phyloP scores from a whole-genome alignment of 2,329 filamentous ascomycete genomes.

The Epichloe baconii region DNA sequence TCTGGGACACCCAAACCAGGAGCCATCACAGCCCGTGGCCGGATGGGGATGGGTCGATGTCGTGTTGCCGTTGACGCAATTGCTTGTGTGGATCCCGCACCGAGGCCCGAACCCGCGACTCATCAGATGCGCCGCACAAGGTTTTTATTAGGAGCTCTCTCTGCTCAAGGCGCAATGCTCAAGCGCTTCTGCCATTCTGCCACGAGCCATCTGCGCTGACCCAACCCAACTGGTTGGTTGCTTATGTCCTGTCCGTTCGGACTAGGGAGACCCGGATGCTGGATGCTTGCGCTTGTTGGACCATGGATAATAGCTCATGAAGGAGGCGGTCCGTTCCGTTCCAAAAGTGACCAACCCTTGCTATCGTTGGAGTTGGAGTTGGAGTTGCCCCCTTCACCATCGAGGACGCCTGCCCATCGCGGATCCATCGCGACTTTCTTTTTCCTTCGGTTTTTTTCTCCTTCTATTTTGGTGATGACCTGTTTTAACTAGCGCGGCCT shows the following conservation, averaged over 20 bases:
- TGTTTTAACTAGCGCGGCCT: not conserved
- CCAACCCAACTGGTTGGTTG: not conserved
- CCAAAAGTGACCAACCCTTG: not conserved
- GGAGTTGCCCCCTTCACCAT: not conserved
- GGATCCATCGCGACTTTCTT: not conserved
- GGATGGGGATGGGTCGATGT: slow-evolving; percentile 1
- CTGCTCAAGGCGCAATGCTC: not conserved
- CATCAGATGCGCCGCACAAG: not conserved
- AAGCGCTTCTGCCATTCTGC: no score
- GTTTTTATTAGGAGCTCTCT: not conserved
- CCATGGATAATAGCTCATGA: not conserved
- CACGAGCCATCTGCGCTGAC: not conserved
- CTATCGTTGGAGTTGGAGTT: not conserved
- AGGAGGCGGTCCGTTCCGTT: not conserved
- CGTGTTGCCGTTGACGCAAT: not conserved
- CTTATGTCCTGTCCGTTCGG: not conserved
- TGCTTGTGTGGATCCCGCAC: not conserved
- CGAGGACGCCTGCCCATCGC: not conserved
- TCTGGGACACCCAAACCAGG: not conserved
- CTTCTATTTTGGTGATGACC: not conserved
- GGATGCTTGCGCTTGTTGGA: not conserved
- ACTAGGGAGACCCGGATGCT: not conserved
- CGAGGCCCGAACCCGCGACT: not conserved
- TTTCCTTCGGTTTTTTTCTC: not conserved
- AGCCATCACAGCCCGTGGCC: not conserved